Evolutionary conservation across 345 rosid species (phyloP).

Genomic region (Populus davidiana): DNA sequence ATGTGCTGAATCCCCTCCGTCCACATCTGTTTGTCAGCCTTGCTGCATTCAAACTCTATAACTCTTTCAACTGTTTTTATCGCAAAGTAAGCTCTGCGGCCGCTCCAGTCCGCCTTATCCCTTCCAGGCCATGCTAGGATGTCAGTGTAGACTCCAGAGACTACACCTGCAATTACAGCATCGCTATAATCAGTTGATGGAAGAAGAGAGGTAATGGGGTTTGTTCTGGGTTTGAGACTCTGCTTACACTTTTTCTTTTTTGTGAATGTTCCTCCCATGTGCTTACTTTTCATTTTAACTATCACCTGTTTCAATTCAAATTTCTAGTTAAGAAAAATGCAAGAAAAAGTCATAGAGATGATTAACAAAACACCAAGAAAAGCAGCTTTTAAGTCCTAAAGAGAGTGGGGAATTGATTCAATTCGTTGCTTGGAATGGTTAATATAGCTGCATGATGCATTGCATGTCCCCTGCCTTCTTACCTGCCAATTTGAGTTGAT

Average conservation of each 20-base stretch:
- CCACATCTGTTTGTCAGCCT: constrained; percentile 74
- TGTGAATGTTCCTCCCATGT: constrained; percentile 84
- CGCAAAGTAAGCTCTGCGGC: constrained; percentile 67
- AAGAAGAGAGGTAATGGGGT: constrained; percentile 5
- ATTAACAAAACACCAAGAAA: background rate
- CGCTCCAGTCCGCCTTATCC: constrained; percentile 31
- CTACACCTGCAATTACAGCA: constrained; percentile 47
- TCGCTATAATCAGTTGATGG: constrained; percentile 1
- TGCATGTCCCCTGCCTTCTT: constrained; percentile 9
- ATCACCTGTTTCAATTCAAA: constrained; percentile 51
- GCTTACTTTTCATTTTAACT: constrained; percentile 82
- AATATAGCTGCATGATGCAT: background rate
- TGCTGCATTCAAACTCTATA: constrained; percentile 78
- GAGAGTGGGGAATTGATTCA: background rate
- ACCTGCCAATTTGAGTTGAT: constrained; percentile 82
- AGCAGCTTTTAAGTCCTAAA: background rate
- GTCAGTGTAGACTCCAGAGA: constrained; percentile 57
- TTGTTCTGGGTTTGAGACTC: constrained; percentile 15
- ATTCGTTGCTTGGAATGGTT: background rate
- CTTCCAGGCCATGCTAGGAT: constrained; percentile 64
- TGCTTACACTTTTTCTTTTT: constrained; percentile 80
- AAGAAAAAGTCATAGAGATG: background rate
- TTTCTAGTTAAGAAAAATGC: background rate
- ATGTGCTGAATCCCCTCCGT: constrained; percentile 68
- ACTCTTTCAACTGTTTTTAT: constrained; percentile 64